Conservation (phyloP, 2,329 filamentous ascomycete genomes). For the Fusarium sp. region DNA sequence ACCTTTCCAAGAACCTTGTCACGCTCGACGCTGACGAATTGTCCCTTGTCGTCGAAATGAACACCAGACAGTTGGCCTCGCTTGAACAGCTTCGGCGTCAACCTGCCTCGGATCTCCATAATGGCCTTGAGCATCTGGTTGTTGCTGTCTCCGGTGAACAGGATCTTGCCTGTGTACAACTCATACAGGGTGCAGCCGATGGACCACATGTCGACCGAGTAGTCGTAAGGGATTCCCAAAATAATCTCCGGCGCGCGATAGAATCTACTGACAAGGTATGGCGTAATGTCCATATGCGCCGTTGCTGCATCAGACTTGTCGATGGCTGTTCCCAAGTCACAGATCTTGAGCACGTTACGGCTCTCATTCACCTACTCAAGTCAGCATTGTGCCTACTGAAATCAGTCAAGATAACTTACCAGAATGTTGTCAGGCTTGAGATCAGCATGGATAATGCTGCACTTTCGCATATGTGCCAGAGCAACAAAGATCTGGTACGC, state of each 20-base stretch:
- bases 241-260: slow-evolving; percentile 98
- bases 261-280: slow-evolving; percentile 96
- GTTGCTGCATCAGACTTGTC: slow-evolving; percentile 82
- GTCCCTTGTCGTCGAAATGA: slow-evolving; percentile 87
- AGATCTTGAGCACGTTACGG: slow-evolving; percentile 90
- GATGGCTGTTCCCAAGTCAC: slow-evolving; percentile 95
- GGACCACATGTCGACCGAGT: slow-evolving; percentile 96
- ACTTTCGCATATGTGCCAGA: slow-evolving; percentile 87
- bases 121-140: slow-evolving; percentile 98
- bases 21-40: slow-evolving; percentile 86
- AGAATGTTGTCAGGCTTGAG: slow-evolving; percentile 98
- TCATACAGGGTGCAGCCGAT: slow-evolving; percentile 98
- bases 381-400: slow-evolving; percentile 18
- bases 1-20: slow-evolving; percentile 90
- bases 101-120: slow-evolving; percentile 94
- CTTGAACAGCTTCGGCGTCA: slow-evolving; percentile 89
- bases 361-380: slow-evolving; percentile 76
- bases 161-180: slow-evolving; percentile 95
- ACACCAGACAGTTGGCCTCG: slow-evolving; percentile 80
- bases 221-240: slow-evolving; percentile 94
- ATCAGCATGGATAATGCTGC: slow-evolving; percentile 94
- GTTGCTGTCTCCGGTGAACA: slow-evolving; percentile 95
- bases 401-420: slow-evolving; percentile 57
- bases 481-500: slow-evolving; percentile 95
- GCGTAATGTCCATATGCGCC: slow-evolving; percentile 85